Evolutionary conservation across 129 eudicot species (phyloP), one percentile per base, ranked within the genome.

Genomic region (Chrysanthemum makinoi): DNA sequence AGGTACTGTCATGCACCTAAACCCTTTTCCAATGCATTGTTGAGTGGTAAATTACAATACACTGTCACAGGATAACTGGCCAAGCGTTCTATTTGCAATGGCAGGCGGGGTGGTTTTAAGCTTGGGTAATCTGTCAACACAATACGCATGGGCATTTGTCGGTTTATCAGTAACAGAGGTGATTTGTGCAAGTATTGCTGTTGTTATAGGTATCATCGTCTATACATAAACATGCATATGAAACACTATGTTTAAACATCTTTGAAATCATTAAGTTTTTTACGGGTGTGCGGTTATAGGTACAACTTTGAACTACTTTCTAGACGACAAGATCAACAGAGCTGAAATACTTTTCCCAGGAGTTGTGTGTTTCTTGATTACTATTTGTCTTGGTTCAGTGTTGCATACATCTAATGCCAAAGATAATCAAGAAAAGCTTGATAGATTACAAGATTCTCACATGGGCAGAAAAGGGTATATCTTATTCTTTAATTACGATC

Each of bases 141-240:
- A 66, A 66, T 66, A 66, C 35, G 72, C 72, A 48, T 66, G 18
- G 72, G 72, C 72, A 19, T 66, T 66, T 66, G 72, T 66, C 5
- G 59, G 72, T 4, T 49, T 66, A 12, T 66, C 58, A 0, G 59
- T 48, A 20, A 20, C 72, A 39, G 19, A 20, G 2, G 72, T 66
- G 72, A 66, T 66, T n/a, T 47, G 58, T 19, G 50, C 72, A 66
- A 66, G 72, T 24, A 49, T 12, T 26, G 14, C 59, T 4, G 72
- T 66, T 48, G 58, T 49, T 49, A 66, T 66, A 66, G 59, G 72
- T 66, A 66, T 49, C 44, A 14, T 67, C 46, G 6, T 67, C 72
- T 19, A 5, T 62, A 35, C 68, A 6, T 33, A 62, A 62, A 35
- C 9, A 62, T 15, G 10, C 7, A 67, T 67, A 47, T 17, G 24